Conservation (phyloP, 805 yeast genomes). For the Ogataea ramenticola region DNA sequence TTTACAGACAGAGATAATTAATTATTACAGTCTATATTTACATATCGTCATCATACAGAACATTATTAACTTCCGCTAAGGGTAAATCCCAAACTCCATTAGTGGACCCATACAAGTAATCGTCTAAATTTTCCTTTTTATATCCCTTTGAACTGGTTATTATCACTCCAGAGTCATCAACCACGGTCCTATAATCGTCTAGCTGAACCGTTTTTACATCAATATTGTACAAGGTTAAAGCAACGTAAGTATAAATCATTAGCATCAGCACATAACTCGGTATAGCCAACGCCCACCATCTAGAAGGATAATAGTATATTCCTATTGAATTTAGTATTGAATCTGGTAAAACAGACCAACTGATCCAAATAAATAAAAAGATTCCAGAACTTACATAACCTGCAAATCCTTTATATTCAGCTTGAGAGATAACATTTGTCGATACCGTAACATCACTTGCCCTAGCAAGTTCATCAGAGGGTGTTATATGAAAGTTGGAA, state of each 20-base stretch:
- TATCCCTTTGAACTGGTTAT: conserved; percentile 15
- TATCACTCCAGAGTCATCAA: conserved; percentile 51
- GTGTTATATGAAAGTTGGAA: conserved; percentile 9
- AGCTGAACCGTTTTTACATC: conserved; percentile 62
- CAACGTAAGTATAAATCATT: conserved; percentile 68
- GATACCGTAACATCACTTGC: conserved; percentile 62
- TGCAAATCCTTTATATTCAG: conserved; percentile 87
- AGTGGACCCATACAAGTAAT: conserved; percentile 49
- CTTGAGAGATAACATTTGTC: conserved; percentile 44
- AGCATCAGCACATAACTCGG: conserved; percentile 65
- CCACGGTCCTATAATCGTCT: conserved; percentile 53
- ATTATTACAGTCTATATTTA: too few relatives aligned
- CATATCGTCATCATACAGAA: conserved; percentile 36
- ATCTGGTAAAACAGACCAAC: conserved; percentile 75
- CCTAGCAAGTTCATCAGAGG: conserved; percentile 51
- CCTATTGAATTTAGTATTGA: conserved; percentile 42
- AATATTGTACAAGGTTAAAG: conserved; percentile 64
- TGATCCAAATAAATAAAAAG: conserved; percentile 45
- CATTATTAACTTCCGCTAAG: conserved; percentile 57
- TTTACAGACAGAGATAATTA: too few relatives aligned
- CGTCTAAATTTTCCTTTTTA: conserved; percentile 12
- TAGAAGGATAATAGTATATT: conserved; percentile 72
- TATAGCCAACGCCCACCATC: conserved; percentile 84
- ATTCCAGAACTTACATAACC: conserved; percentile 62
- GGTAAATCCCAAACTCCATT: conserved; percentile 89